Evolutionary conservation across 441 rosid species (phyloP), one percentile per base, ranked within the genome.

Genomic region (Biscutella auriculata): DNA sequence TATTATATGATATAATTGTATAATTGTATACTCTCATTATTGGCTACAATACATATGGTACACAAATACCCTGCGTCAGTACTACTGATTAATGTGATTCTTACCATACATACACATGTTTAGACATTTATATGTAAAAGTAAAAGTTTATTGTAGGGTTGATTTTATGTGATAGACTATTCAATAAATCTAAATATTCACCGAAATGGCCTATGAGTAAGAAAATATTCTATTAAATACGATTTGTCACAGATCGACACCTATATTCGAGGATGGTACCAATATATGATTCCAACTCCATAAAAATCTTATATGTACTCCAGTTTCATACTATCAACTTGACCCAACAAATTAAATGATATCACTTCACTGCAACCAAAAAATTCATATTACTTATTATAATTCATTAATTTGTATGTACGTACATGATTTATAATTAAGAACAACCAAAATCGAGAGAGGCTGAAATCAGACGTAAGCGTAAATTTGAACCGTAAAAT

Each of bases 191-290:
- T 3, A 25, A 56, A 56, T 57, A 42, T 57, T 49, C 39, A 65
- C 58, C 46, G 16, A 33, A 65, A 40, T 32, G 51, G 36, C 27
- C 10, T 36, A 56, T 39, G 51, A 15, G 15, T 23, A 56, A 16
- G 11, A 57, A 46, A 27, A 57, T 16, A 7, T 23, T 10, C n/a
- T 13, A 57, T 40, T 65, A 40, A 57, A 65, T 57, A 36, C 52
- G 26, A 42, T 52, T 34, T 44, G 28, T 58, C 53, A 66, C 34
- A 23, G 37, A 48, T 48, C 42, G 27, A 29, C 37, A 25, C 25
- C 42, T 39, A 48, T 41, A 32, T 41, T 57, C 57, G 50, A 64
- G 57, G 63, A 48, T 65, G 53, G 58, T 65, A 32, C 63, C 60
- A 59, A 58, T 52, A n/a, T n/a, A n/a, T n/a, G 53, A 36, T 57